These are phyloP conservation scores for Oryza meridionalis DNA, from an alignment of 176 grass and related monocot species.

Conservation along the genomic window DNA sequence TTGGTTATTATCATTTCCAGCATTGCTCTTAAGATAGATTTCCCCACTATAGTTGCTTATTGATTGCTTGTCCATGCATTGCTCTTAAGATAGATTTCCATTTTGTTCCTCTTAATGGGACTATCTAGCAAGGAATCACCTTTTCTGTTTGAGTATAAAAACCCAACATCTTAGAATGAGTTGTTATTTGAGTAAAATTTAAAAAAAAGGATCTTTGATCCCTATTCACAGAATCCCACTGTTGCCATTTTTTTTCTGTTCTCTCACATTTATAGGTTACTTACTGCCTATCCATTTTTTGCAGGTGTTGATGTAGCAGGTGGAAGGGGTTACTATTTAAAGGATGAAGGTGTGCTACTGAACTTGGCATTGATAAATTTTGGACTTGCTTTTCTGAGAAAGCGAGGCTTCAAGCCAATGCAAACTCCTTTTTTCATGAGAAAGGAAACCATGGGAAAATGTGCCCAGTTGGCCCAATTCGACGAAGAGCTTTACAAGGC, in stretches of 20 bases:
- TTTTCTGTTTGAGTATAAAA: neutral
- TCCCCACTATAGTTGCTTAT: no score
- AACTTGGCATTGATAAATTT: conserved; percentile 91
- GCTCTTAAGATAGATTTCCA: neutral
- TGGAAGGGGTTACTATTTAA: conserved; percentile 89
- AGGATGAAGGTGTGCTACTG: conserved; percentile 77
- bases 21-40: no score
- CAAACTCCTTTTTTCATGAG: conserved; percentile 99
- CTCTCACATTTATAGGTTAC: neutral
- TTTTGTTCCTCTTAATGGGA: neutral
- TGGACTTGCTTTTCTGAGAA: conserved; percentile 72
- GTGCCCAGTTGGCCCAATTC: conserved; percentile 89
- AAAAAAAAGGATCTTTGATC: neutral
- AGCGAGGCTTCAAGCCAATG: conserved; percentile 61
- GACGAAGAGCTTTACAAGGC: conserved; percentile 97
- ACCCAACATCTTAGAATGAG: neutral
- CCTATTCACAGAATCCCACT: neutral
- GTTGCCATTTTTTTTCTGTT: neutral
- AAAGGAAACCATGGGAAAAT: conserved; percentile 96
- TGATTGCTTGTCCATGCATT: neutral
- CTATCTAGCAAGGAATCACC: neutral
- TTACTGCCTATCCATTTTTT: neutral
- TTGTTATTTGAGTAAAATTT: neutral
- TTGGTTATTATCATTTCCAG: neutral
- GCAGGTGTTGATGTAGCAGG: conserved; percentile 91